phyloP scores from a whole-genome alignment of 805 yeast species.

The Saccharomyces paradoxus region DNA sequence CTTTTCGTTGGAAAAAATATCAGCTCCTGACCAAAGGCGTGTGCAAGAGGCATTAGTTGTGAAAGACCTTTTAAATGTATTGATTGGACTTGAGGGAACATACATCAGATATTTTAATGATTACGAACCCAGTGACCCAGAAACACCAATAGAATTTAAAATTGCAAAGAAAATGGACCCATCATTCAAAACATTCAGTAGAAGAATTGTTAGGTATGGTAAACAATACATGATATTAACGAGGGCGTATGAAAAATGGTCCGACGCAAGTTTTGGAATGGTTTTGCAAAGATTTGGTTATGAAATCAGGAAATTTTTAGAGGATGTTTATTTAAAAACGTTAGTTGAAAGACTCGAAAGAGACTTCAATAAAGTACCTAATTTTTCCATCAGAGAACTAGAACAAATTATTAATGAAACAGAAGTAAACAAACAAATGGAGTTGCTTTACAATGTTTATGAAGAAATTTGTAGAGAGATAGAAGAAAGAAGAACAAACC shows the following conservation, averaged over 20 bases:
- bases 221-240: constrained; percentile 51
- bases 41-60: constrained; percentile 68
- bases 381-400: constrained; percentile 52
- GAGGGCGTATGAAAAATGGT: constrained; percentile 54
- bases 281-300: constrained; percentile 67
- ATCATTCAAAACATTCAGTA: constrained; percentile 61
- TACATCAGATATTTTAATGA: constrained; percentile 62
- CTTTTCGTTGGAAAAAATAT: constrained; percentile 35
- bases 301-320: constrained; percentile 42
- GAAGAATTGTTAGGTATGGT: constrained; percentile 53
- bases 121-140: constrained; percentile 40
- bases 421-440: constrained; percentile 34
- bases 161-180: constrained; percentile 67
- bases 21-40: constrained; percentile 36
- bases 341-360: constrained; percentile 41
- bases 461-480: constrained; percentile 42
- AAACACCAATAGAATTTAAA: constrained; percentile 55
- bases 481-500: constrained; percentile 32
- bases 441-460: constrained; percentile 51
- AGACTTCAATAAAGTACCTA: constrained; percentile 40
- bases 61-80: constrained; percentile 58
- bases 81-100: constrained; percentile 69
- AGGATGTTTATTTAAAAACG: constrained; percentile 30
- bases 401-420: constrained; percentile 41
- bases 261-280: constrained; percentile 51